Evolutionary conservation across 139 green algal genomes (phyloP).

Genomic region (Chlorella sorokiniana): DNA sequence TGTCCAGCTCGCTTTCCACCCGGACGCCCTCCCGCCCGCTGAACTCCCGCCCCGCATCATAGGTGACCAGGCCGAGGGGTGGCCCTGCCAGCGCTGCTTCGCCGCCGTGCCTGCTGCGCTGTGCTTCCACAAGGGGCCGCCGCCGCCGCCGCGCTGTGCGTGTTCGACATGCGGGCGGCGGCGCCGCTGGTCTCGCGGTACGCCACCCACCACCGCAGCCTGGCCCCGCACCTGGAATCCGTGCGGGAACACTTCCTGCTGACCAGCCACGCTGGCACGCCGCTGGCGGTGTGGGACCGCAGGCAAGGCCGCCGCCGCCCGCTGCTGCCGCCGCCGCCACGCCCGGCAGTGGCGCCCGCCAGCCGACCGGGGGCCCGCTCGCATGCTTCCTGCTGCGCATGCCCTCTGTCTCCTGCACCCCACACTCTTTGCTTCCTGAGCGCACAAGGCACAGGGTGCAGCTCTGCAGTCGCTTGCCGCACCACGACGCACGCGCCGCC

Average conservation of each 20-base stretch:
- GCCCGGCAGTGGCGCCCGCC: background rate
- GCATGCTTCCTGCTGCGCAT: too few relatives aligned
- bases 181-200: constrained; percentile 42
- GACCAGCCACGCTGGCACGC: constrained; percentile 45
- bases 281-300: constrained; percentile 47
- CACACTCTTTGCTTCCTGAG: too few relatives aligned
- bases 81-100: constrained; percentile 34
- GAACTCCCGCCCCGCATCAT: background rate
- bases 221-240: constrained; percentile 42
- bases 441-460: too few relatives aligned
- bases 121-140: constrained; percentile 51
- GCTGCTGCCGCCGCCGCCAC: background rate
- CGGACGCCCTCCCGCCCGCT: background rate
- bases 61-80: constrained; percentile 34
- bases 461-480: too few relatives aligned
- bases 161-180: constrained; percentile 17
- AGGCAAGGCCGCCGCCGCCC: constrained; percentile 22
- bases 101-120: constrained; percentile 19
- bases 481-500: too few relatives aligned
- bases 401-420: too few relatives aligned
- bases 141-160: constrained; percentile 9
- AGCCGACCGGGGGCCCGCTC: background rate
- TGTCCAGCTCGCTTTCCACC: background rate
- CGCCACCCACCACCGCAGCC: constrained; percentile 45
- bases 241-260: constrained; percentile 48